Conservation (phyloP, 2,329 filamentous ascomycete species). For the Fusarium algeriense region DNA sequence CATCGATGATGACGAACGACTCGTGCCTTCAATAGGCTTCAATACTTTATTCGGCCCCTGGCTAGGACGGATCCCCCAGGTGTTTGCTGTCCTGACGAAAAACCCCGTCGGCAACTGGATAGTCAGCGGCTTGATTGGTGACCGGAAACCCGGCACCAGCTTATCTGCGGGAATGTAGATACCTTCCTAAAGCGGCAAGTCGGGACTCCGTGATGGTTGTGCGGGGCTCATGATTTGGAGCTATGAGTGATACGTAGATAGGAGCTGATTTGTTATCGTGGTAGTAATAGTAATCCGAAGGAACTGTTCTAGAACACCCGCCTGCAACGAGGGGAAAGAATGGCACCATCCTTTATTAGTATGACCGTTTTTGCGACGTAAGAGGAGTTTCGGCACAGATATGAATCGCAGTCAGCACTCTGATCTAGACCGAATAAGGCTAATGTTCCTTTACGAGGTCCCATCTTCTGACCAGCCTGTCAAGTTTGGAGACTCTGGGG, state of each 20-base stretch:
- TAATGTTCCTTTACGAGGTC: neutral
- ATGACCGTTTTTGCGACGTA: neutral
- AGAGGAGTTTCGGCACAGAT: neutral
- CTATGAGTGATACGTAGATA: neutral
- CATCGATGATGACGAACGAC: neutral
- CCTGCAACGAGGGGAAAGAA: neutral
- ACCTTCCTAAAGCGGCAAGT: conserved; percentile 26
- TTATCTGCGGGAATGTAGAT: conserved; percentile 11
- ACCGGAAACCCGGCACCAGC: conserved; percentile 22
- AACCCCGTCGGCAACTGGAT: neutral
- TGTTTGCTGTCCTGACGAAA: neutral
- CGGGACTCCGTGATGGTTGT: neutral
- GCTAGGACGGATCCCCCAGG: neutral
- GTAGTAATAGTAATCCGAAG: neutral
- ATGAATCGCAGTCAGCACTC: neutral
- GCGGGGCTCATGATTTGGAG: neutral
- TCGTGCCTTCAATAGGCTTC: neutral
- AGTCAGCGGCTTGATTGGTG: conserved; percentile 12
- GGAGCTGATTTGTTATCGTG: neutral
- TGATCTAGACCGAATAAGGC: neutral
- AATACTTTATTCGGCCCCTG: conserved; percentile 3
- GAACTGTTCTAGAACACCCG: conserved; percentile 30
- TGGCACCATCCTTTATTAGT: neutral
- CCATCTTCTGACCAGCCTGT: conserved; percentile 1
- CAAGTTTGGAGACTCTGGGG: conserved; percentile 17